phyloP scores from a whole-genome alignment of 2,329 filamentous ascomycete genomes.

The Talaromyces sp. region DNA sequence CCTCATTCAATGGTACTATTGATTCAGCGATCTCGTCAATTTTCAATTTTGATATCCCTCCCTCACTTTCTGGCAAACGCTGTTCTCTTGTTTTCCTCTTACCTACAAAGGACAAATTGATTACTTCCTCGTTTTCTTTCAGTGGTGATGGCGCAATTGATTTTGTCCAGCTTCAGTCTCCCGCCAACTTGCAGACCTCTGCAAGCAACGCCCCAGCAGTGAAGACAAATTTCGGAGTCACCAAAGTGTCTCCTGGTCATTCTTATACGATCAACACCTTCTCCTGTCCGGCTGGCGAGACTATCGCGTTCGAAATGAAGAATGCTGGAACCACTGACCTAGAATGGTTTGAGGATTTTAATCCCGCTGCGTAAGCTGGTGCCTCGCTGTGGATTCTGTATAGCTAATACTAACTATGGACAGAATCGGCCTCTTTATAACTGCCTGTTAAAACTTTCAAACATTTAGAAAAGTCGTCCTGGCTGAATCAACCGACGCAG shows the following conservation, averaged over 20 bases:
- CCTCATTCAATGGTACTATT: slow-evolving; percentile 52
- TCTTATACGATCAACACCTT: slow-evolving; percentile 51
- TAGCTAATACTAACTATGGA: slow-evolving; percentile 13
- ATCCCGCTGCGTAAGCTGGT: slow-evolving; percentile 42
- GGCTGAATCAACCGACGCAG: neutral
- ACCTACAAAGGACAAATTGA: slow-evolving; percentile 51
- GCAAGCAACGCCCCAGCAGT: slow-evolving; percentile 49
- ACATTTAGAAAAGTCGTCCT: neutral
- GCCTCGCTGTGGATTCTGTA: neutral
- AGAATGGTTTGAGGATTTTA: slow-evolving; percentile 61
- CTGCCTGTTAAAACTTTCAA: slow-evolving; percentile 32
- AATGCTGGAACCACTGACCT: slow-evolving; percentile 47
- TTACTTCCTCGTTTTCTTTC: slow-evolving; percentile 55
- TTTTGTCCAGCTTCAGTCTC: slow-evolving; percentile 45
- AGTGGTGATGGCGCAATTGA: slow-evolving; percentile 50
- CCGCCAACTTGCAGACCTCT: slow-evolving; percentile 47
- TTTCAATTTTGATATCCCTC: slow-evolving; percentile 65
- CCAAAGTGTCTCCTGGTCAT: slow-evolving; percentile 49
- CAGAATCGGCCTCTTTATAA: slow-evolving; percentile 39
- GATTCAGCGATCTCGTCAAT: slow-evolving; percentile 51
- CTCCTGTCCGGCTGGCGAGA: slow-evolving; percentile 49
- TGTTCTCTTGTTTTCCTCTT: slow-evolving; percentile 64
- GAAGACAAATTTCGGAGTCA: slow-evolving; percentile 38
- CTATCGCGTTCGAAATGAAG: slow-evolving; percentile 49
- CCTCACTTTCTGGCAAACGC: slow-evolving; percentile 50